A percentile compares a stretch with the other conserved stretches of the same genome.
phyloP scores from a whole-genome alignment of 352 stramenopile species.

The Phytophthora chlamydospora region DNA sequence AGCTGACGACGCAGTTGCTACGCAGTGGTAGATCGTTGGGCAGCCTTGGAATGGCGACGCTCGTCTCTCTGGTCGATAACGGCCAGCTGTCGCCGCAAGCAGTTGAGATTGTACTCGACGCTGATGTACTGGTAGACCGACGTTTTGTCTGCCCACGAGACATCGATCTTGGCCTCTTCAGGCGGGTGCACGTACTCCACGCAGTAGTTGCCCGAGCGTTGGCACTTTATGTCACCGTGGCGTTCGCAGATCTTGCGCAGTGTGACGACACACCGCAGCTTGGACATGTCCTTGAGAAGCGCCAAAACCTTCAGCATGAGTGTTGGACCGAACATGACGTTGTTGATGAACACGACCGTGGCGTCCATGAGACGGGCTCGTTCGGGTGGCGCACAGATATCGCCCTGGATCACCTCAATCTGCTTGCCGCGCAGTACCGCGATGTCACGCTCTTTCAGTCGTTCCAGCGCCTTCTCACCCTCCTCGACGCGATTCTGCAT shows the following conservation, averaged over 20 bases:
- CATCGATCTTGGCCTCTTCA: slow-evolving; percentile 66
- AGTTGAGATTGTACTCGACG: slow-evolving; percentile 48
- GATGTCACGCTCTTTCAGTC: slow-evolving; percentile 48
- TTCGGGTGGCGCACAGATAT: slow-evolving; percentile 71
- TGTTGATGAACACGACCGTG: slow-evolving; percentile 89
- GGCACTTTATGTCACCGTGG: slow-evolving; percentile 70
- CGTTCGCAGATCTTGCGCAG: slow-evolving; percentile 84
- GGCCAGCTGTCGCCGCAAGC: slow-evolving; percentile 45
- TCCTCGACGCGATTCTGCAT: slow-evolving; percentile 85
- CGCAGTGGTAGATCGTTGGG: no score
- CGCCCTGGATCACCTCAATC: slow-evolving; percentile 72
- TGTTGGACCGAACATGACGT: slow-evolving; percentile 79
- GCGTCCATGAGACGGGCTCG: slow-evolving; percentile 66
- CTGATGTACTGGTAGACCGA: slow-evolving; percentile 79
- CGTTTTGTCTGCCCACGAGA: slow-evolving; percentile 84
- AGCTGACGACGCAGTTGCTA: background rate
- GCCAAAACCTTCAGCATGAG: slow-evolving; percentile 78
- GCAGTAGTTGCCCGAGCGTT: slow-evolving; percentile 58
- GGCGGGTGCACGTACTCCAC: slow-evolving; percentile 77
- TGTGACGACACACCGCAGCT: slow-evolving; percentile 72
- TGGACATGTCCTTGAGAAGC: slow-evolving; percentile 64
- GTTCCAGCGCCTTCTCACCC: slow-evolving; percentile 58
- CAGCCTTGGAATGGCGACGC: no score
- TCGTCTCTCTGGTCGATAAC: no score
- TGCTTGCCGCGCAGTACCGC: slow-evolving; percentile 52